Evolutionary conservation across 1,139 yeast species (phyloP), one percentile per base, ranked within the genome.

Genomic region (Saccharomycopsis hybrid): DNA sequence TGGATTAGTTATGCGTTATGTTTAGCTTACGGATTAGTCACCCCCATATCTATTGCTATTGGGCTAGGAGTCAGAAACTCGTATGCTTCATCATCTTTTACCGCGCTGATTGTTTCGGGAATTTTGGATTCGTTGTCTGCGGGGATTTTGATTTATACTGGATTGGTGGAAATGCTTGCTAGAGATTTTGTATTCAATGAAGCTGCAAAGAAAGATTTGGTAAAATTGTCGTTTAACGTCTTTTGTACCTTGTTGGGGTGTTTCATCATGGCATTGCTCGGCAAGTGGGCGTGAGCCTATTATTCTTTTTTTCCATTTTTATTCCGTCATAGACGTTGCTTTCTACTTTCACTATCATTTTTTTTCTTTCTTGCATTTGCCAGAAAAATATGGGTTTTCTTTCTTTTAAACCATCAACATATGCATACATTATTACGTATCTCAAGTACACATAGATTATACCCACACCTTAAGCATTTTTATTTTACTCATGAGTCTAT

Each of bases 91-190:
- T 78, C 77, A 8, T 78, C 92, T 1, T 72, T 81, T 62, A 74
- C 71, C 4, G 81, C 90, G 0, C 72, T 82, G 55, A 77, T 88
- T 54, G 74, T 87, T 25, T 82, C 79, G 58, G 97, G 96, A 57
- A 74, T 80, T 4, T 82, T 88, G 59, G 96, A 89, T 66, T 69
- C 96, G 3, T 73, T 89, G 41, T 85, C 95, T 8, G 78, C 96
- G 0, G 97, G 97, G 49, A 84, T 89, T 53, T 73, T 89, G 64
- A 67, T 88, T 39, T 89, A 88, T 67, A 85, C 95, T 18, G 95
- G 95, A 58, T 69, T 88, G 52, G 89, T 88, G 13, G 96, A 89
- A 67, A 72, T 89, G 59, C 77, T 89, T 79, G 96, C 95, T 4
- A 89, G 85, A 59, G 96, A 89, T 61, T 88, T 88, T 65, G 71